Conservation (phyloP, 192 early-diverging fungal genomes). For the Phycomyces blakesleeanus region DNA sequence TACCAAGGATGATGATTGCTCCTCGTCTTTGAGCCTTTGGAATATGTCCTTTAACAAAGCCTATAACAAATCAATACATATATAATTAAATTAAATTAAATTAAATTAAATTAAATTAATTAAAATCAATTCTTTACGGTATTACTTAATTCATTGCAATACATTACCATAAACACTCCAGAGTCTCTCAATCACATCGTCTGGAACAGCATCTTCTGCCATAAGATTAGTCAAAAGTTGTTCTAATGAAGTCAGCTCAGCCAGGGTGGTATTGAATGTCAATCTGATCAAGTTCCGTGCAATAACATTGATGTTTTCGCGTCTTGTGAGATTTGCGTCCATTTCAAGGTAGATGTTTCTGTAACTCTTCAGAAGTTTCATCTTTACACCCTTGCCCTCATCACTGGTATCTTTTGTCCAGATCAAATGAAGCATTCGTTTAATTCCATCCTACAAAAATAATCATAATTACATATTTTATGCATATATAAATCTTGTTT, state of each 20-base stretch:
- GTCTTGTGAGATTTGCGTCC: constrained; percentile 45
- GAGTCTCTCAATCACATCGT: constrained; percentile 69
- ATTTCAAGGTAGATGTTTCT: constrained; percentile 72
- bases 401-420: constrained; percentile 74
- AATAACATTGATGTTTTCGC: constrained; percentile 62
- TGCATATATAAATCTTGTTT: neutral
- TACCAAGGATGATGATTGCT: constrained; percentile 88
- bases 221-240: constrained; percentile 82
- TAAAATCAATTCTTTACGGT: no score
- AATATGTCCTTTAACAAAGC: constrained; percentile 53
- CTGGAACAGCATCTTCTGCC: constrained; percentile 60
- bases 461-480: neutral
- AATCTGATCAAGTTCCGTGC: constrained; percentile 74
- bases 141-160: no score
- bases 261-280: constrained; percentile 80
- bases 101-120: no score
- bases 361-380: constrained; percentile 77
- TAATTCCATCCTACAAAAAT: constrained; percentile 71
- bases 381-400: constrained; percentile 67
- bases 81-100: neutral
- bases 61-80: constrained; percentile 7
- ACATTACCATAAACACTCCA: constrained; percentile 73
- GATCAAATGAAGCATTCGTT: constrained; percentile 94
- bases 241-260: constrained; percentile 94
- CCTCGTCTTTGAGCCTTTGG: constrained; percentile 74